Percentiles rank a stretch among this genome's conserved stretches.
These are phyloP conservation scores for Olyra latifolia DNA, from an alignment of 176 grass and related monocot species.

Conservation along the genomic window DNA sequence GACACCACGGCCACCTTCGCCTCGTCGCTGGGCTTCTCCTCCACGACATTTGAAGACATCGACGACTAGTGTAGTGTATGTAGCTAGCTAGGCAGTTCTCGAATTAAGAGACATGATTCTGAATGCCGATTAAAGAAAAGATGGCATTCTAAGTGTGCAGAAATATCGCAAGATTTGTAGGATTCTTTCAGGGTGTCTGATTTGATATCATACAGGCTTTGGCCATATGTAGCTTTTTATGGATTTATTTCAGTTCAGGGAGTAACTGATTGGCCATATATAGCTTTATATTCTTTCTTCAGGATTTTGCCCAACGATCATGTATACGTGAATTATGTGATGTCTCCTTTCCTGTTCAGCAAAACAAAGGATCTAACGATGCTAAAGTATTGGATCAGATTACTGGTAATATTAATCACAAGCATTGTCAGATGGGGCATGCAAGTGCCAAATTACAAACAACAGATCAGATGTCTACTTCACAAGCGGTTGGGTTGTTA, in stretches of 20 bases:
- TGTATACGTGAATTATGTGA: not conserved
- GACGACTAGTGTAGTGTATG: slow-evolving; percentile 11
- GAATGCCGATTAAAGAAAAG: not conserved
- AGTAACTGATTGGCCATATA: not conserved
- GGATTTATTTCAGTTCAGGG: not conserved
- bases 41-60: slow-evolving; percentile 54
- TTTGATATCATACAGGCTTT: slow-evolving; percentile 16
- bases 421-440: not conserved
- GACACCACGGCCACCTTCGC: slow-evolving; percentile 78
- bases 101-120: not conserved
- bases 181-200: slow-evolving; percentile 37
- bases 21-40: slow-evolving; percentile 71
- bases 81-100: slow-evolving; percentile 5
- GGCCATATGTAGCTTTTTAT: not conserved
- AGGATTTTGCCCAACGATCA: not conserved
- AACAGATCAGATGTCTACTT: too few relatives aligned
- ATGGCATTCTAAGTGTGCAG: not conserved
- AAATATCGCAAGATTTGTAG: slow-evolving; percentile 9
- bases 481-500: too few relatives aligned
- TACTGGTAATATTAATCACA: not conserved
- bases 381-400: not conserved
- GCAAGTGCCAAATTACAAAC: not conserved
- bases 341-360: not conserved
- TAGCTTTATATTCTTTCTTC: not conserved
- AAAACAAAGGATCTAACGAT: not conserved